A percentile compares a stretch with the other conserved stretches of the same genome.
These are phyloP conservation scores for Elaeagnus macrophylla DNA, from an alignment of 306 rosid species.

Conservation along the genomic window DNA sequence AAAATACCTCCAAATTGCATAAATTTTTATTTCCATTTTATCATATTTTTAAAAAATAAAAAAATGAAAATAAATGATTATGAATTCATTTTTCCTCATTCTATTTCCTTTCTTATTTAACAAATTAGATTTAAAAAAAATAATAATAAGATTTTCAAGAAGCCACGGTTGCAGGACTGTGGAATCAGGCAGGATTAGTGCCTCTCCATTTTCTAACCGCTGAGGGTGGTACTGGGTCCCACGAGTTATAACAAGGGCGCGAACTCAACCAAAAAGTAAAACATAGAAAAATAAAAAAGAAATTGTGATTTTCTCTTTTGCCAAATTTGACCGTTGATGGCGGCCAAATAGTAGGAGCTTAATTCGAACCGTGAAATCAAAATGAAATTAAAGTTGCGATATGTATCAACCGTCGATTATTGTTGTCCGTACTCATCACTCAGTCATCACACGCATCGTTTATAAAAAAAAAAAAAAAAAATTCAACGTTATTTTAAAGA, in stretches of 20 bases:
- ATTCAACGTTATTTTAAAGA: neutral
- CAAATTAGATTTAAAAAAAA: too few species aligned
- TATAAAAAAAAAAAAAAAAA: neutral
- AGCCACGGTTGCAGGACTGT: neutral
- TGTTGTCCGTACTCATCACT: neutral
- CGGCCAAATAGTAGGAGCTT: slow-evolving; percentile 27
- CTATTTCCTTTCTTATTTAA: too few species aligned
- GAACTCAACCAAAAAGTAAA: slow-evolving; percentile 15
- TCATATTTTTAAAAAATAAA: too few species aligned
- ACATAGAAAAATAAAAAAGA: neutral
- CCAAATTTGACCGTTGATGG: slow-evolving; percentile 42
- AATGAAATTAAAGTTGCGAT: neutral
- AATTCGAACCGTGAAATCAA: slow-evolving; percentile 27
- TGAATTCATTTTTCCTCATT: too few species aligned
- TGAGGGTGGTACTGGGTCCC: slow-evolving; percentile 22
- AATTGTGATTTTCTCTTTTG: neutral
- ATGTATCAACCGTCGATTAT: slow-evolving; percentile 36
- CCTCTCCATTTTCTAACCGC: slow-evolving; percentile 21
- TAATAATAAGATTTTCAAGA: too few species aligned
- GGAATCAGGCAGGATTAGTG: slow-evolving; percentile 10
- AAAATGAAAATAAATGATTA: too few species aligned
- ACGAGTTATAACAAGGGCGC: slow-evolving; percentile 20
- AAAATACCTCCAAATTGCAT: too few species aligned
- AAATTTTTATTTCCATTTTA: too few species aligned
- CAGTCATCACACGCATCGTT: too few species aligned